These are phyloP conservation scores for Trypanosoma rangeli DNA, from an alignment of 208 protist species.

Conservation along the genomic window DNA sequence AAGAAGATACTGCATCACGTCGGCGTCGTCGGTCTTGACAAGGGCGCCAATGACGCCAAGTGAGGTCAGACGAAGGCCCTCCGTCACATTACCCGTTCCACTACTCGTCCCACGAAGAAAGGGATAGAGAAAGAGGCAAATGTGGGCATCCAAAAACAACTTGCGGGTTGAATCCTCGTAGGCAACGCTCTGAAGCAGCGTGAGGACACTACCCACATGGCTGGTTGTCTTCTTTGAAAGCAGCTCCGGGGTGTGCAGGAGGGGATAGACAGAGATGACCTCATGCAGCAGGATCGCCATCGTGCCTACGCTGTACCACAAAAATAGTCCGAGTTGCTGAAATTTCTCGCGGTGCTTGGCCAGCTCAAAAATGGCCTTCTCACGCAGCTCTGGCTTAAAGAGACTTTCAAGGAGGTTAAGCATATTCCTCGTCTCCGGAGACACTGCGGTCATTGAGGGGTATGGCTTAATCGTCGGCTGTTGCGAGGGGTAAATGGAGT, in stretches of 20 bases:
- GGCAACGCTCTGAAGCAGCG: constrained; percentile 98
- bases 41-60: constrained; percentile 99
- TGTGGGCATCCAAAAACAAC: constrained; percentile 98
- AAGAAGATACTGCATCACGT: constrained; percentile 97
- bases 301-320: constrained; percentile 98
- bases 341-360: constrained; percentile 95
- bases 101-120: constrained; percentile 97
- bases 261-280: constrained; percentile 97
- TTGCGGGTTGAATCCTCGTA: constrained; percentile 96
- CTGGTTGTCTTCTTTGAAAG: constrained; percentile 81
- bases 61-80: constrained; percentile 97
- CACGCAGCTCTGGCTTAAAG: constrained; percentile 75
- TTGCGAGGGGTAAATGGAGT: constrained; percentile 24
- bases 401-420: constrained; percentile 54
- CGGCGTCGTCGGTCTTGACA: constrained; percentile 91
- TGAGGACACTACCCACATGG: constrained; percentile 98
- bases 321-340: constrained; percentile 93
- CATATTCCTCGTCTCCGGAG: constrained; percentile 36
- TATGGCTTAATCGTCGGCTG: constrained; percentile 27
- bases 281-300: constrained; percentile 99
- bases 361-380: constrained; percentile 93
- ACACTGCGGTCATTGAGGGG: constrained; percentile 9
- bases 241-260: constrained; percentile 82
- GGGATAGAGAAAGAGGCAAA: constrained; percentile 99
- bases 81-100: constrained; percentile 92